Evolutionary conservation across 192 early-diverging fungal species (phyloP).

Genomic region (Phlyctochytrium arcticum): DNA sequence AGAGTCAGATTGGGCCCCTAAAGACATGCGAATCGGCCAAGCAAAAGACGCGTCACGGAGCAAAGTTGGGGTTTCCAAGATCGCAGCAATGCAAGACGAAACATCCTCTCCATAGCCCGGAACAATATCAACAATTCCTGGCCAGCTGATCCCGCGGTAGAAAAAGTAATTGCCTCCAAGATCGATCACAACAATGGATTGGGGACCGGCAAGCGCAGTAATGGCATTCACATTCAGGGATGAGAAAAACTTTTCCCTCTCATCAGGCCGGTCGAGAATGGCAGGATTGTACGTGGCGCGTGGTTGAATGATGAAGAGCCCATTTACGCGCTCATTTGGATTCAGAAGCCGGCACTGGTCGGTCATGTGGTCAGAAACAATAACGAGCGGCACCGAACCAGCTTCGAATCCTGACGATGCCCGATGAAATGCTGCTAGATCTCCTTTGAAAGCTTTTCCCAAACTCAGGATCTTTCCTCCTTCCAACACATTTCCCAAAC

Average conservation of each 20-base stretch:
- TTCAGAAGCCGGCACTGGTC: conserved; percentile 3
- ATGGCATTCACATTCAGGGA: conserved; percentile 13
- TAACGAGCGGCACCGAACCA: background rate
- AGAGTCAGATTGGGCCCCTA: no score
- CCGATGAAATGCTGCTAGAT: no score
- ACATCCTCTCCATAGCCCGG: conserved; percentile 8
- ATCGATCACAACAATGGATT: conserved; percentile 10
- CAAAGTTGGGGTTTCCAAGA: no score
- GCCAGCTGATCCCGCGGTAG: conserved; percentile 18
- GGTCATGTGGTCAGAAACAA: conserved; percentile 13
- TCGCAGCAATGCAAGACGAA: background rate
- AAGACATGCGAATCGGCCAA: no score
- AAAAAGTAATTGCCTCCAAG: conserved; percentile 13
- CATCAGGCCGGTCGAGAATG: background rate
- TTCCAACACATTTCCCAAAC: no score
- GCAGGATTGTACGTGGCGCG: background rate
- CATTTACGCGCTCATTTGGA: conserved; percentile 5
- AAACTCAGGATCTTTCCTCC: no score
- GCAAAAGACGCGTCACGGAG: no score
- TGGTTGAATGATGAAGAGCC: conserved; percentile 9
- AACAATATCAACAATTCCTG: background rate
- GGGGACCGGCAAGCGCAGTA: conserved; percentile 15
- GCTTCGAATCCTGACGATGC: no score
- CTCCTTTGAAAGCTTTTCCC: no score
- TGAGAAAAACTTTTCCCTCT: background rate